Evolutionary conservation across 1,284 basidiomycete species (phyloP).

Genomic region (Moniliophthora roreri): DNA sequence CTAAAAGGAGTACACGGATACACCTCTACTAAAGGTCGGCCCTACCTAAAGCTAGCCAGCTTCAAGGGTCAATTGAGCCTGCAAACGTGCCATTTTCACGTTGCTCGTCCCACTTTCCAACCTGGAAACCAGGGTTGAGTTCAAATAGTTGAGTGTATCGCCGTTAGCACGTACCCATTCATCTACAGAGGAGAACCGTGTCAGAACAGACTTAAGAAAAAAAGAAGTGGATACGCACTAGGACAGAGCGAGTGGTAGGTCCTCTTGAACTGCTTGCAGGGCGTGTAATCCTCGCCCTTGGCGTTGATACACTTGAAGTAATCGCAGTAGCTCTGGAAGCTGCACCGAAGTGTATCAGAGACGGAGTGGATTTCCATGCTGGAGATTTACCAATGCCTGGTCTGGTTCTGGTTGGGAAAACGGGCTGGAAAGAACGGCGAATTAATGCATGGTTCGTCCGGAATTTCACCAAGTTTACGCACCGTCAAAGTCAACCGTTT

Average conservation of each 20-base stretch:
- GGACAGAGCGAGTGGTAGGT: slow-evolving; percentile 98
- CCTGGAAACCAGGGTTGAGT: slow-evolving; percentile 42
- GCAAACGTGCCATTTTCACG: slow-evolving; percentile 92
- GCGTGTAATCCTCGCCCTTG: slow-evolving; percentile 96
- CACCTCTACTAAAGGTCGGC: background rate
- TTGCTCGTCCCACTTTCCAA: slow-evolving; percentile 89
- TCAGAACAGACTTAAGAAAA: slow-evolving; percentile 9
- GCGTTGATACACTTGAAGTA: slow-evolving; percentile 97
- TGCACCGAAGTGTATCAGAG: slow-evolving; percentile 24
- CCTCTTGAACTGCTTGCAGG: slow-evolving; percentile 99
- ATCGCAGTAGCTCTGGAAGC: slow-evolving; percentile 96
- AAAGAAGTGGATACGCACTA: slow-evolving; percentile 61
- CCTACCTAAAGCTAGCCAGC: background rate
- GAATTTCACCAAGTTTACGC: slow-evolving; percentile 26
- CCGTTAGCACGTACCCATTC: slow-evolving; percentile 64
- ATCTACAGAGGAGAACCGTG: slow-evolving; percentile 44
- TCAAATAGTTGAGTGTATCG: background rate
- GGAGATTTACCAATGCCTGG: slow-evolving; percentile 80
- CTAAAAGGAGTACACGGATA: no score
- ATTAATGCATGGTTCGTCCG: slow-evolving; percentile 4
- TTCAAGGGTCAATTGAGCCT: slow-evolving; percentile 76
- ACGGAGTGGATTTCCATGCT: background rate
- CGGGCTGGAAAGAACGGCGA: slow-evolving; percentile 54
- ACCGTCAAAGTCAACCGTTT: slow-evolving; percentile 89
- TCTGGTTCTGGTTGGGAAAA: slow-evolving; percentile 96